Base-by-base conservation (phyloP, 306 rosid species). In the Ziziphus jujuba region DNA sequence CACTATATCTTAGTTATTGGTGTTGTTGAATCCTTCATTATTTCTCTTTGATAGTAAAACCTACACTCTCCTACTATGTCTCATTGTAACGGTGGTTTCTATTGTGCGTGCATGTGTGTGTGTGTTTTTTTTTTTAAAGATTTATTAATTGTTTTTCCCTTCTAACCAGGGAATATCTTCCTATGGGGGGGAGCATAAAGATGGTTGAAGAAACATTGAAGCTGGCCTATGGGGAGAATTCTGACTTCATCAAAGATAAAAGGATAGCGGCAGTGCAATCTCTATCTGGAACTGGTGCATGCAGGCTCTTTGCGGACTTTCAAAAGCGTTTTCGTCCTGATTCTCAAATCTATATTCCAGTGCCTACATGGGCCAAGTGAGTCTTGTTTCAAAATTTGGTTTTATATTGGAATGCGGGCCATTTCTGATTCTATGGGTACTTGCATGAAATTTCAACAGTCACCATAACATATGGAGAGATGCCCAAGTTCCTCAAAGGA, bases 401-500 rank as follows among this genome's bases (percentile, higher is more conserved):
- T 34, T 22, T 25, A 35, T 5, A 9, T 38, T 70, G 36, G 16
- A n/a, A 1, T 61, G 38, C 13, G 25, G 44, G 5, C 21, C n/a
- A 24, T 59, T 58, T 59, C 50, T 63, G 21, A 50, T 57, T 35
- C 20, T n/a, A 50, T 51, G 66, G 68, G 47, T 74, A 58, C 61
- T 85, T 31, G 69, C 47, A 21, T 72, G 64, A 58, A 31, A 47
- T 71, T 77, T 81, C 67, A 62, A 66, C 87, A 90, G 97, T 83
- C 99, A 93, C 73, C 98, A 90, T 80, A 90, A 90, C 87, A 90
- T 93, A 79, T 93, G 98, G 98, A 88, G 90, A 76, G 98, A 93
- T 79, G 86, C 97, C 58, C 84, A 87, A 35, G 95, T 93, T 63
- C 86, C 96, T 51, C 79, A 86, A 47, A 87, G 84, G 82, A 86